Base-by-base conservation (phyloP, 257 asterid genomes). In the Schizonepeta tenuifolia region DNA sequence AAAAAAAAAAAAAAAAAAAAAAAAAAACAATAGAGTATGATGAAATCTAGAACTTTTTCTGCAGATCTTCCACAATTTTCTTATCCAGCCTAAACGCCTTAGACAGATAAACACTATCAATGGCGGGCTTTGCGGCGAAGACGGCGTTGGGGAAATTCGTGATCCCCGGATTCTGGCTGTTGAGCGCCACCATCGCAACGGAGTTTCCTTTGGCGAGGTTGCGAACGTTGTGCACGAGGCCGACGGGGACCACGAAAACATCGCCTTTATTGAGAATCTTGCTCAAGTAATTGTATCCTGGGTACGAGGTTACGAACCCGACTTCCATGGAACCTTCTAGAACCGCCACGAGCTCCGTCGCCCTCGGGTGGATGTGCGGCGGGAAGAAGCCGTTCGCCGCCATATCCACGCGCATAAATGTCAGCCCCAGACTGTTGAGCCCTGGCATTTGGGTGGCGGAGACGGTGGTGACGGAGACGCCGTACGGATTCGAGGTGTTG, bases 401-500 rank as follows among this genome's bases (percentile, higher is more conserved):
- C 18, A 70, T 51, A 24, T 71, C 83, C 0, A 41, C 50, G 28
- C 78, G 80, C 4, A 51, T 73, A 14, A 75, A 24, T 15, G 80
- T 36, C n/a, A 75, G 11, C 0, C 83, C 78, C 5, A 75, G 77
- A 6, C 47, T 51, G 80, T 75, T 75, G 47, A 79, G 54, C 36
- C 80, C 80, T 28, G 72, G 72, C 6, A 79, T 8, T 31, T 67
- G 55, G 13, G 41, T n/a, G 17, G 77, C 56, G 9, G 65, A 75
- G 5, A 56, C 69, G 12, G 76, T 54, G 1, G 80, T 14, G 15
- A 22, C 55, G 15, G 55, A 8, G 55, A 21, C 67, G 17, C 84
- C 88, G 15, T 46, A 57, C 8, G 72, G 75, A 28, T 81, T 84
- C 14, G 82, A 60, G 4, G 84, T 81, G 64, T 84, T 81, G 8